Evolutionary conservation across 805 yeast genomes (phyloP).

Genomic region (Lipomyces mesembrius): DNA sequence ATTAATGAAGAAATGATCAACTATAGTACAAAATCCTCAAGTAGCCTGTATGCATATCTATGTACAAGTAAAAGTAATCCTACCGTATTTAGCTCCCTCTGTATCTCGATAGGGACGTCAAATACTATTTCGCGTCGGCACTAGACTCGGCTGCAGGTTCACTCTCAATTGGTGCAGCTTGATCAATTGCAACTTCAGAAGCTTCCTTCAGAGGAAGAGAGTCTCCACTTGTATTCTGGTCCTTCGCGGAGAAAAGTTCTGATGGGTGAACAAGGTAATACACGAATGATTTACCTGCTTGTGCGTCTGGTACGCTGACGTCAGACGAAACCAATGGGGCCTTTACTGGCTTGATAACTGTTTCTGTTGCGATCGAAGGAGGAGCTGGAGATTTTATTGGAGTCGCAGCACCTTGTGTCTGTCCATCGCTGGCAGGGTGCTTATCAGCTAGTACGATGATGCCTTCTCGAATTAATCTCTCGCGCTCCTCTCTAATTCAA

Average conservation of each 20-base stretch:
- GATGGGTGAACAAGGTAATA: background rate
- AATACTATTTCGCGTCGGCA: background rate
- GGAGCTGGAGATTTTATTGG: background rate
- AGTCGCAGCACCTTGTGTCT: slow-evolving; percentile 12
- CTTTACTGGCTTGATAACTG: background rate
- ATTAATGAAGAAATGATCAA: background rate
- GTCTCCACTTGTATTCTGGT: background rate
- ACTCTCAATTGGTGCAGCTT: background rate
- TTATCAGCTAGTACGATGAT: slow-evolving; percentile 16
- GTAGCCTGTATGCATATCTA: background rate
- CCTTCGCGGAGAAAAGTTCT: background rate
- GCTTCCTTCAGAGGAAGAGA: background rate
- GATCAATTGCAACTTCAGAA: background rate
- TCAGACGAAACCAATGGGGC: background rate
- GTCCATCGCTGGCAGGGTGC: slow-evolving; percentile 1
- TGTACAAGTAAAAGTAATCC: background rate
- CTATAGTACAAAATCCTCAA: background rate
- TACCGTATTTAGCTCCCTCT: background rate
- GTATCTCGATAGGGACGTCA: background rate
- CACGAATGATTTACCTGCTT: background rate
- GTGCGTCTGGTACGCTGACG: background rate
- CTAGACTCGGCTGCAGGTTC: background rate
- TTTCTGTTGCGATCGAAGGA: background rate
- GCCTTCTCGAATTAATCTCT: slow-evolving; percentile 25
- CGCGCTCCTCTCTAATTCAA: slow-evolving; percentile 22